Evolutionary conservation across 2,329 filamentous ascomycete species (phyloP).

Genomic region (Penicillium sp.): DNA sequence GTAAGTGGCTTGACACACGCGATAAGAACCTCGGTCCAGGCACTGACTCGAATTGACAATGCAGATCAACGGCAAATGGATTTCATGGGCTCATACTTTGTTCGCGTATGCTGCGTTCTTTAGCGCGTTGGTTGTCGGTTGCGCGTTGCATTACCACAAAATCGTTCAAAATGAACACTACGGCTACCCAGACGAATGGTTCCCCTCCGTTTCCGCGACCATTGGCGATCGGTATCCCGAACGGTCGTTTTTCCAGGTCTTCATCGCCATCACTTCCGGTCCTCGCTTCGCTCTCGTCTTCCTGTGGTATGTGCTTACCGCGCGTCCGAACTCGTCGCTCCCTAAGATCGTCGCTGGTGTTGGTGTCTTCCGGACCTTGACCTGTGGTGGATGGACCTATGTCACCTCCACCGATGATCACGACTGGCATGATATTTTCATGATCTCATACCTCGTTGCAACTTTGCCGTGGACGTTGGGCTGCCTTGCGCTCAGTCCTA

Average conservation of each 20-base stretch:
- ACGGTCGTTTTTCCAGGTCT: conserved; percentile 93
- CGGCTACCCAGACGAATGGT: conserved; percentile 94
- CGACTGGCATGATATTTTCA: conserved; percentile 98
- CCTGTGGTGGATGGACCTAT: conserved; percentile 97
- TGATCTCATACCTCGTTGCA: conserved; percentile 96
- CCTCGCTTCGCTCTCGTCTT: conserved; percentile 89
- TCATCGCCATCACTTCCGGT: conserved; percentile 94
- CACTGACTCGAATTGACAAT: conserved; percentile 26
- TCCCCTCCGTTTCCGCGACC: conserved; percentile 91
- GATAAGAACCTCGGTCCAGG: conserved; percentile 19
- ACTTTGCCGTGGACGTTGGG: conserved; percentile 95
- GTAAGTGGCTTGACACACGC: conserved; percentile 44
- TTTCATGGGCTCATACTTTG: conserved; percentile 83
- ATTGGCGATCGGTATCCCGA: conserved; percentile 98
- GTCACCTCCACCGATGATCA: conserved; percentile 98
- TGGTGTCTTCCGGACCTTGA: conserved; percentile 84
- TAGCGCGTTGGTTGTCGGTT: conserved; percentile 79
- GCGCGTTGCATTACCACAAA: conserved; percentile 86
- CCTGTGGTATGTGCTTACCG: conserved; percentile 88
- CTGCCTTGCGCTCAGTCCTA: conserved; percentile 83
- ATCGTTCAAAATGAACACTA: conserved; percentile 98
- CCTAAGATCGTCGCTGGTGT: conserved; percentile 79
- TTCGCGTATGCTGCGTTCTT: conserved; percentile 83
- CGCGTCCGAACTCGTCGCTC: conserved; percentile 70
- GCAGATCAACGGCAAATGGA: conserved; percentile 81